Base-by-base conservation (phyloP, 164 flowering plant genomes). In the Aristolochia californica region DNA sequence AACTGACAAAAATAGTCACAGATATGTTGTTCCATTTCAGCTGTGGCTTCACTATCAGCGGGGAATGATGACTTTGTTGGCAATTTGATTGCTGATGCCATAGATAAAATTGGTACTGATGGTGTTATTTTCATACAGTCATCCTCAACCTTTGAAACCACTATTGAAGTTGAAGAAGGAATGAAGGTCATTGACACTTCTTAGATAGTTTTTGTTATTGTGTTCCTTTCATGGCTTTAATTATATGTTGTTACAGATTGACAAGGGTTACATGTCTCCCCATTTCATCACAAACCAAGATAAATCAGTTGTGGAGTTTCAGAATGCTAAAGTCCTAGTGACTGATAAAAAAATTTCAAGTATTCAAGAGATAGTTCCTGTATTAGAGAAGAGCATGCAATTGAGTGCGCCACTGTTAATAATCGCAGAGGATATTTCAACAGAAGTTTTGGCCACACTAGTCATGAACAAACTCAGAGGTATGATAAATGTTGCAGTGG, bases 1-100 rank as follows among this genome's bases (percentile, higher is more conserved):
- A 16, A 28, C 13, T 48, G 25, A 25, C 44, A 53, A 43, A 59
- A 23, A 28, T 16, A 8, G 18, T 52, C 16, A 2, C 9, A 5
- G 11, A 59, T 13, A 40, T 60, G 13, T 11, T 44, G n/a, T 47
- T 11, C 27, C 23, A 26, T 52, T 66, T 51, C 86, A 93, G 97
- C 95, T 54, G 85, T 93, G 65, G 98, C 98, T 56, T 76, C 98
- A 30, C 70, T 93, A 44, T 77, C 96, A 71, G 86, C 94, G 71
- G 98, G 98, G 60, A 93, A 93, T 73, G 94, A 91, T 77, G 91
- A 87, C 45, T 78, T 75, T 60, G 57, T 89, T 56, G 98, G 98
- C 20, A 72, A 74, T 64, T 70, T 93, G 64, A 77, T 93, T 72
- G 94, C 94, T 67, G 85, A 89, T n/a, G 78, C 91, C 27, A 72